phyloP scores from a whole-genome alignment of 345 rosid species.

The Citrus medica region DNA sequence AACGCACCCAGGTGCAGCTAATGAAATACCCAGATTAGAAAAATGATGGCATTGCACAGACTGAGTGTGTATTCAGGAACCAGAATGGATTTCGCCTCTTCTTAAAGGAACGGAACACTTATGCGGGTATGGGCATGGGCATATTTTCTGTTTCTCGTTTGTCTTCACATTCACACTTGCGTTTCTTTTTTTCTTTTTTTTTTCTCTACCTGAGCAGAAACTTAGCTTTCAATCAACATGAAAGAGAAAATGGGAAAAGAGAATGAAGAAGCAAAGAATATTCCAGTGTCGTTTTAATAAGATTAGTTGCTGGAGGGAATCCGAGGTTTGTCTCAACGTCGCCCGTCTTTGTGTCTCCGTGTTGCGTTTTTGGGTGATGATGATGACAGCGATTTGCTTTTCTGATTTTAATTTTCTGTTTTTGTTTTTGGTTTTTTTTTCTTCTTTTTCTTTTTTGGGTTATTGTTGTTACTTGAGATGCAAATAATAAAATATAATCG shows the following conservation, averaged over 20 bases:
- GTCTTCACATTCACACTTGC: conserved; percentile 51
- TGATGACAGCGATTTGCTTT: not conserved
- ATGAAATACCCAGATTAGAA: conserved; percentile 18
- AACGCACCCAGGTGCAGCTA: not conserved
- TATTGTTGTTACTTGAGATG: not conserved
- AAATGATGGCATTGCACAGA: conserved; percentile 14
- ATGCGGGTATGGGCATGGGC: conserved; percentile 25
- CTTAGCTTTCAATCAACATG: conserved; percentile 82
- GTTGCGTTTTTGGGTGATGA: not conserved
- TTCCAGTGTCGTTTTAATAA: conserved; percentile 1
- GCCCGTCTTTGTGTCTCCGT: not conserved
- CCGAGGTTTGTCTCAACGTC: conserved; percentile 19
- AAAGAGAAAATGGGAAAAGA: conserved; percentile 8
- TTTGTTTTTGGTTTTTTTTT: not conserved
- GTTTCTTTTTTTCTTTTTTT: not conserved
- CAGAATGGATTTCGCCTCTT: conserved; percentile 50
- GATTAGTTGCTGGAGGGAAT: not conserved
- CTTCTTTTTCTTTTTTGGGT: not conserved
- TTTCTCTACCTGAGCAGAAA: conserved; percentile 8
- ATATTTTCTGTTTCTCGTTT: conserved; percentile 12
- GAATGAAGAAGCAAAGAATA: not conserved
- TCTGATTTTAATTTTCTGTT: not conserved
- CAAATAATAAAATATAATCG: not conserved
- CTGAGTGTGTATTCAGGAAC: conserved; percentile 26
- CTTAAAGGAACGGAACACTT: conserved; percentile 59